Evolutionary conservation across 805 yeast species (phyloP).

Genomic region (Wickerhamiella spandovensis): DNA sequence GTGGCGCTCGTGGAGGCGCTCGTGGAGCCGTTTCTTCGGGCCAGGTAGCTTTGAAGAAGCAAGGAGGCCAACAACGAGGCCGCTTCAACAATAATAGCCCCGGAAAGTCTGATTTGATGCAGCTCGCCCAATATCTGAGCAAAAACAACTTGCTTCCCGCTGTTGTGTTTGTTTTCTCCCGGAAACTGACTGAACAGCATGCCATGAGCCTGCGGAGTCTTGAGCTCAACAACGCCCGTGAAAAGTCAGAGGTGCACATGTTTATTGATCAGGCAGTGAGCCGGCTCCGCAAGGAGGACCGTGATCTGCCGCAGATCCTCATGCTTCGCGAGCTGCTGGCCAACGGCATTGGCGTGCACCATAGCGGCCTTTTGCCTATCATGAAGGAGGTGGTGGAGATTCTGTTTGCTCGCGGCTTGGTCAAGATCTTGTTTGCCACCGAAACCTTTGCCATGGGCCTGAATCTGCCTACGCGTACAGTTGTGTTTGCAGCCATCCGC

Average conservation of each 20-base stretch:
- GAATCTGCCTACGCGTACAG: constrained; percentile 92
- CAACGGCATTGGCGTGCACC: constrained; percentile 92
- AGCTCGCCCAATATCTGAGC: constrained; percentile 56
- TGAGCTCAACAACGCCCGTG: constrained; percentile 72
- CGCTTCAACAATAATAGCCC: constrained; percentile 49
- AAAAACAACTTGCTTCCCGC: constrained; percentile 70
- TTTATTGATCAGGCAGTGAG: constrained; percentile 82
- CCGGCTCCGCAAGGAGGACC: constrained; percentile 78
- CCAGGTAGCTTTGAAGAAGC: constrained; percentile 19
- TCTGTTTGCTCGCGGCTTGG: constrained; percentile 69
- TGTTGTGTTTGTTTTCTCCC: constrained; percentile 85
- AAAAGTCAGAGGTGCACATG: constrained; percentile 84
- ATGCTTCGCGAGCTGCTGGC: constrained; percentile 69
- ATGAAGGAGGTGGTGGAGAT: constrained; percentile 91
- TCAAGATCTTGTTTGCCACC: constrained; percentile 88
- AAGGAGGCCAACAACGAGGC: constrained; percentile 20
- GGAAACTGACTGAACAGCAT: constrained; percentile 85
- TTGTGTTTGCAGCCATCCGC: constrained; percentile 69
- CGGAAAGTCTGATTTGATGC: constrained; percentile 64
- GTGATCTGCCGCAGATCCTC: constrained; percentile 83
- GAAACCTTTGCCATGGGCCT: constrained; percentile 99
- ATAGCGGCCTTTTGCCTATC: constrained; percentile 85
- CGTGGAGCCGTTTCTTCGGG: constrained; percentile 23
- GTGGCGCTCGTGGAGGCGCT: constrained; percentile 22
- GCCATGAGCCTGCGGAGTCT: constrained; percentile 64